Conservation (phyloP, 164 flowering plant genomes). For the Amborella trichopoda region DNA sequence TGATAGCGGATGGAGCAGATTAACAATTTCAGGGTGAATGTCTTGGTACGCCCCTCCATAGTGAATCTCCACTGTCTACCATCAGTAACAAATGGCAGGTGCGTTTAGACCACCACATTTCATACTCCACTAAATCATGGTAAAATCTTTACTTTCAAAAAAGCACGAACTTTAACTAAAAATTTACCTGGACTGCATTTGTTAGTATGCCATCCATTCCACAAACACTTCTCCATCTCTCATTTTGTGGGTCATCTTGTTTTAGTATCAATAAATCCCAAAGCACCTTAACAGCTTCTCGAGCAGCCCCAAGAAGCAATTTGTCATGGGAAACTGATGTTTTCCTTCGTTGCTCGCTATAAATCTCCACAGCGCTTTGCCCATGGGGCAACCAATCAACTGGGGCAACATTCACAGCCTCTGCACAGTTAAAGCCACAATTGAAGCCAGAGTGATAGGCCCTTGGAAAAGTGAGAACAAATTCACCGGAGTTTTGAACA, state of each 20-base stretch:
- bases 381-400: slow-evolving; percentile 78
- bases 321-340: slow-evolving; percentile 79
- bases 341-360: slow-evolving; percentile 53
- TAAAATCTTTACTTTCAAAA: background rate
- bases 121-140: background rate
- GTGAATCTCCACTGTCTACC: too few relatives aligned
- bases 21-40: too few relatives aligned
- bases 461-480: slow-evolving; percentile 77
- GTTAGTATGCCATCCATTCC: slow-evolving; percentile 65
- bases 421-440: slow-evolving; percentile 83
- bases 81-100: too few relatives aligned
- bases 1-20: too few relatives aligned
- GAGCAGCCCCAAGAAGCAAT: slow-evolving; percentile 42
- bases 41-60: too few relatives aligned
- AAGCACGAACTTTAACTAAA: background rate
- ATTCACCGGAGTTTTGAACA: slow-evolving; percentile 61
- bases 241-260: slow-evolving; percentile 25
- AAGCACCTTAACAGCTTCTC: slow-evolving; percentile 41
- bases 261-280: slow-evolving; percentile 28
- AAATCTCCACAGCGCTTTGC: slow-evolving; percentile 66
- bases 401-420: slow-evolving; percentile 85
- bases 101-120: too few relatives aligned
- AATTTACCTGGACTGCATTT: slow-evolving; percentile 47
- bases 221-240: slow-evolving; percentile 49
- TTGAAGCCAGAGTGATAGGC: slow-evolving; percentile 81